These are phyloP conservation scores for Lyophyllum atratum DNA, from an alignment of 768 basidiomycete species.

Conservation along the genomic window DNA sequence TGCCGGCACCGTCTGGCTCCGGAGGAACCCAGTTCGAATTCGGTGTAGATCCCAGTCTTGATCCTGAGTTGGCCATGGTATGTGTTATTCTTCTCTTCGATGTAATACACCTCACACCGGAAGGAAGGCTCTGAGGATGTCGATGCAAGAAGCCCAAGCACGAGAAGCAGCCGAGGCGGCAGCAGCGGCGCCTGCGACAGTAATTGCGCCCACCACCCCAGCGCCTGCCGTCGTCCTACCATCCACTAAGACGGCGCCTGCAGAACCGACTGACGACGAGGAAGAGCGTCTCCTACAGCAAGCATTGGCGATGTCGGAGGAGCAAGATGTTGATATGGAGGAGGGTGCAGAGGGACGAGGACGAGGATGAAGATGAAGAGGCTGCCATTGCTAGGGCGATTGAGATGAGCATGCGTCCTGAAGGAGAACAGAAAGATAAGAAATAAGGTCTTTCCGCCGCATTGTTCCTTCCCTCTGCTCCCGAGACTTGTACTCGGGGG, in stretches of 20 bases:
- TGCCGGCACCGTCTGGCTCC: slow-evolving; percentile 44
- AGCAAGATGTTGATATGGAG: slow-evolving; percentile 55
- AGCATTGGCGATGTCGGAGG: slow-evolving; percentile 76
- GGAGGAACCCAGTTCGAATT: slow-evolving; percentile 71
- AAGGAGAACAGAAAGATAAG: slow-evolving; percentile 47
- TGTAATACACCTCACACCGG: neutral
- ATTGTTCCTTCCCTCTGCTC: neutral
- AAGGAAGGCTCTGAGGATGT: slow-evolving; percentile 89
- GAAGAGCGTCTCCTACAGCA: slow-evolving; percentile 78
- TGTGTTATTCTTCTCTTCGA: slow-evolving; percentile 18
- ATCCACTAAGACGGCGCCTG: slow-evolving; percentile 30
- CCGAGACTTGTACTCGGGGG: neutral
- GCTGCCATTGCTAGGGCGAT: slow-evolving; percentile 91
- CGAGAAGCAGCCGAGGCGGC: slow-evolving; percentile 60
- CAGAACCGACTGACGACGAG: slow-evolving; percentile 60
- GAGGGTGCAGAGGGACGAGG: slow-evolving; percentile 44
- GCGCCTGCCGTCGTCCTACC: slow-evolving; percentile 25
- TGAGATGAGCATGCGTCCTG: slow-evolving; percentile 81
- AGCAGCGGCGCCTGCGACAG: slow-evolving; percentile 34
- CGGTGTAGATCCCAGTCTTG: slow-evolving; percentile 92
- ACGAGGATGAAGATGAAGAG: slow-evolving; percentile 78
- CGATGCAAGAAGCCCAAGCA: slow-evolving; percentile 92
- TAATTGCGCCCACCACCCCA: slow-evolving; percentile 26
- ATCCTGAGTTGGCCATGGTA: slow-evolving; percentile 97
- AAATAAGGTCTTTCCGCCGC: slow-evolving; percentile 15